phyloP scores from a whole-genome alignment of 768 basidiomycete species.

The Hemileccinum rubropunctum region DNA sequence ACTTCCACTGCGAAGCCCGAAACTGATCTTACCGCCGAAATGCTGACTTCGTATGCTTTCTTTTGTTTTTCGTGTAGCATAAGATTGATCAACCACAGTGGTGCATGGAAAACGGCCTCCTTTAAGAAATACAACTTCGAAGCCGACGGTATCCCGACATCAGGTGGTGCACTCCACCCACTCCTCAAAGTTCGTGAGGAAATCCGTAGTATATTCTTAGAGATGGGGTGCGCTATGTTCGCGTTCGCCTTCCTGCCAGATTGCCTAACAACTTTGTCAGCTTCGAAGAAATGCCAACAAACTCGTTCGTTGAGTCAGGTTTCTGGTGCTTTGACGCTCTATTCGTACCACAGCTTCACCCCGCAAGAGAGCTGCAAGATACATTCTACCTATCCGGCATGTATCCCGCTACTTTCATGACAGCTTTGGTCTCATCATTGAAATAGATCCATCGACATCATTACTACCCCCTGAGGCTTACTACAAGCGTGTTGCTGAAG shows the following conservation, averaged over 20 bases:
- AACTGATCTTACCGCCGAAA: constrained; percentile 94
- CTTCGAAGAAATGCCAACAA: constrained; percentile 98
- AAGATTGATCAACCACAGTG: constrained; percentile 45
- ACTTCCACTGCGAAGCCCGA: constrained; percentile 91
- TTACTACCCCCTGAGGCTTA: constrained; percentile 77
- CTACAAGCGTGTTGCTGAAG: constrained; percentile 77
- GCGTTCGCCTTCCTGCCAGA: not conserved
- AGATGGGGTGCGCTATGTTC: constrained; percentile 81
- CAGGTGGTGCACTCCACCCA: constrained; percentile 92
- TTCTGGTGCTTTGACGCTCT: constrained; percentile 99
- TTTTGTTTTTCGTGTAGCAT: not conserved
- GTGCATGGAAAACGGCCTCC: constrained; percentile 87
- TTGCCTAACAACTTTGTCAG: constrained; percentile 40
- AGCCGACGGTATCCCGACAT: constrained; percentile 86
- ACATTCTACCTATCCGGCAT: constrained; percentile 96
- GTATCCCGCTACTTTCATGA: constrained; percentile 4
- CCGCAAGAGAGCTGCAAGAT: constrained; percentile 95
- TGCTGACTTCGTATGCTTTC: constrained; percentile 77
- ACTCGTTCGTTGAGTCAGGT: constrained; percentile 92
- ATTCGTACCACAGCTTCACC: constrained; percentile 98
- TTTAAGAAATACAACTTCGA: constrained; percentile 99
- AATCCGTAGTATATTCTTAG: constrained; percentile 95
- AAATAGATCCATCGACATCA: constrained; percentile 74
- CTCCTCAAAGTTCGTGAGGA: constrained; percentile 97
- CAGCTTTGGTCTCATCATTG: constrained; percentile 1